Base-by-base conservation (phyloP, 2,329 filamentous ascomycete genomes). In the Aspergillus spinulosporus region DNA sequence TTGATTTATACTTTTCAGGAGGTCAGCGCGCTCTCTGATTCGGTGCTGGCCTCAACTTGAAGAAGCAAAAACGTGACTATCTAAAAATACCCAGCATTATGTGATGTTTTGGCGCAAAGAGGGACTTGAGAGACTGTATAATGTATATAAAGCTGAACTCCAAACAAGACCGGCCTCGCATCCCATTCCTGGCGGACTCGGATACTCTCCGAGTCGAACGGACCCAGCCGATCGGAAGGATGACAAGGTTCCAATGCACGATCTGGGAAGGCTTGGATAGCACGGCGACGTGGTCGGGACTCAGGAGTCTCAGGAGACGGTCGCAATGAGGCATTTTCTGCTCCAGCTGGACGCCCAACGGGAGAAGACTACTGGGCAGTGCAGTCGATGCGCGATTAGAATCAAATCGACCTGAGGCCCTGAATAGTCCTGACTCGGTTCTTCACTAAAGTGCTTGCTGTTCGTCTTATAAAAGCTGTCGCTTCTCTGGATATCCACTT, bases 311-410 rank as follows among this genome's bases (percentile, higher is more conserved):
- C 45, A 28, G 26, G 26, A 28, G 26, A 28, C 4, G 26, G 26
- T 28, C 26, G 26, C 26, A 29, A 50, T 53, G 50, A 46, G 50
- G 50, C 50, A 53, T 53, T 53, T 53, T 53, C 43, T 12, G 11
- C 21, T 11, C 14, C 28, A 53, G 43, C 43, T 53, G 50, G 50
- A 40, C 50, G 50, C 50, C 43, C 43, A 42, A 47, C 50, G 40
- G 15, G 21, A 12, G 21, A 40, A 3, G 9, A 37, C 15, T 21
- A 47, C 43, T 47, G 43, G 50, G 15, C 43, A 32, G 34, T 53
- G 34, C 36, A 37, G 15, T 49, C 46, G 34, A 15, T 49, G 46
- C 46, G 46, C 46, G 14, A 49, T 39, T 49, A 37, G 14, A 28
- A 14, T 29, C n/a, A 12, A 29, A 26, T n/a, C 9, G 14, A n/a